Percentiles rank a stretch among this genome's conserved stretches.
These are phyloP conservation scores for Rhytidiadelphus loreus DNA, from an alignment of 225 moss, liverwort and hornwort species.

Conservation along the genomic window DNA sequence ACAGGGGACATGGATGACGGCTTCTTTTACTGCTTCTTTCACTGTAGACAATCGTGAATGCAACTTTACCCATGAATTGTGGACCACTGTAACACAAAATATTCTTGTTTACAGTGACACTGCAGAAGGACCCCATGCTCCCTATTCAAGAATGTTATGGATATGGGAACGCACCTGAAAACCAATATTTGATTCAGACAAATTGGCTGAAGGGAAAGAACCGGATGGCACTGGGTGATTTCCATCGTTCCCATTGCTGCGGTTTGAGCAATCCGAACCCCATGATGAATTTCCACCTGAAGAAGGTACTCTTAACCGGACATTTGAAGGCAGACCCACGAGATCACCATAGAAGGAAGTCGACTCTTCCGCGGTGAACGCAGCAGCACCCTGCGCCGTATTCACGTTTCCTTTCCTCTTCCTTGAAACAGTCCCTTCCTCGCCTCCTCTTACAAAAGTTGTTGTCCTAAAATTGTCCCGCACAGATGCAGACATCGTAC, in stretches of 20 bases:
- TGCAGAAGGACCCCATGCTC: background rate
- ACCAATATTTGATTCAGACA: constrained; percentile 35
- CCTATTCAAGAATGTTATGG: background rate
- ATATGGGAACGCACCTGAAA: constrained; percentile 14
- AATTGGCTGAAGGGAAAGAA: background rate
- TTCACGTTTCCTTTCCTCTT: constrained; percentile 27
- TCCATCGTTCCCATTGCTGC: background rate
- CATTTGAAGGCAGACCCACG: constrained; percentile 30
- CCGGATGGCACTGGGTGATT: background rate
- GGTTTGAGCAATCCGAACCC: background rate
- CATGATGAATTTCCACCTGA: background rate
- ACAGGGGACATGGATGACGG: background rate
- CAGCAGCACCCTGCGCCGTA: constrained; percentile 16
- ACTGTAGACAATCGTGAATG: background rate
- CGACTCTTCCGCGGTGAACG: constrained; percentile 38
- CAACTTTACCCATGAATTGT: background rate
- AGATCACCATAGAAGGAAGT: constrained; percentile 35
- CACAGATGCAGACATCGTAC: constrained; percentile 11
- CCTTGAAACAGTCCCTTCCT: background rate
- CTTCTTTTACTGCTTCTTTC: background rate
- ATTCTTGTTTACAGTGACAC: background rate
- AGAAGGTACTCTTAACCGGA: background rate
- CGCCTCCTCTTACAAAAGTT: constrained; percentile 30
- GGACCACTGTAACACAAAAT: background rate
- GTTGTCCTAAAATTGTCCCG: background rate